Evolutionary conservation across 2,329 filamentous ascomycete species (phyloP), one percentile per base, ranked within the genome.

Genomic region (Trichophyton simii): DNA sequence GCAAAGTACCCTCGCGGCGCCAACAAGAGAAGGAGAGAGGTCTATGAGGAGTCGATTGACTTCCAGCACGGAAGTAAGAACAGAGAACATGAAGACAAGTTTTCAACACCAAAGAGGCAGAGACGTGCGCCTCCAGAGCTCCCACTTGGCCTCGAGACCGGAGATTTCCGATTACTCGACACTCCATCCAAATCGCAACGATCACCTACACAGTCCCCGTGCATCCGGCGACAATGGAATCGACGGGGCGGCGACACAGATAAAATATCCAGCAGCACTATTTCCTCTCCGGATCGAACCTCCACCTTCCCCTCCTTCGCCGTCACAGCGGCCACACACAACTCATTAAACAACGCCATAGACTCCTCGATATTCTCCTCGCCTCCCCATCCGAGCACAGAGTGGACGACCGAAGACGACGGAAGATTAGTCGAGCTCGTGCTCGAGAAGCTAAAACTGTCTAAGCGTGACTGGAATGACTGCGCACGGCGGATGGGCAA

Each of bases 31-130:
- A 48, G 63, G 36, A 57, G 63, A 42, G 70, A 72, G 62, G 67
- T 68, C n/a, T 75, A 74, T 62, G 77, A 78, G 65, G 70, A 76
- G 20, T 60, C 67, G 11, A 59, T 61, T 18, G 62, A 68, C 60
- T 44, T 58, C 41, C 55, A 42, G 36, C 13, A 18, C 3, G 22
- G 18, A 13, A 42, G 46, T 38, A 34, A 36, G 34, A 55, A 22
- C 25, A 55, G 28, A 18, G 52, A 38, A 28, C 52, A 34, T 25
- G 65, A 65, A 44, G 64, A 69, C 54, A 68, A 66, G 42, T 71
- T 72, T 61, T 73, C 73, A 3, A 79, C 77, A 9, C 77, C 77
- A 3, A 79, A 79, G 66, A 73, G 77, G 63, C 72, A 67, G 44
- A 71, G 76, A 18, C 70, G 73, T 25, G 67, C 72, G 9, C 77